Conservation (phyloP, 768 basidiomycete genomes). For the Gloeophyllum trabeum region DNA sequence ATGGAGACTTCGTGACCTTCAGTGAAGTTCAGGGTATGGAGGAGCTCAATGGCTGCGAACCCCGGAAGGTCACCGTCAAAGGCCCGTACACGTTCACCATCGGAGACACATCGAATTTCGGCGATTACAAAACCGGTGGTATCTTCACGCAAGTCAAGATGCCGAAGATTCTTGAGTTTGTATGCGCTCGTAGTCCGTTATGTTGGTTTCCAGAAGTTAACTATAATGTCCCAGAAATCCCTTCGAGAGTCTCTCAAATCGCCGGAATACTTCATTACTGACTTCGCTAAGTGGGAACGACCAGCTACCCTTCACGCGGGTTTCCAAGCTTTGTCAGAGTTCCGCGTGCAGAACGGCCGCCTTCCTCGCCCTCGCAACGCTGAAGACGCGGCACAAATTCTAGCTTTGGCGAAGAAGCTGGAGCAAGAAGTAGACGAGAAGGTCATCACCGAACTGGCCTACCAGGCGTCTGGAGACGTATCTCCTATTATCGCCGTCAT, state of each 20-base stretch:
- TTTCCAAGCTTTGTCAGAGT: slow-evolving; percentile 88
- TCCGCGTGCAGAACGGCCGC: slow-evolving; percentile 47
- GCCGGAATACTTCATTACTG: slow-evolving; percentile 89
- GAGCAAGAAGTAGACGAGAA: slow-evolving; percentile 73
- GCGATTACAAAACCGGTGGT: slow-evolving; percentile 77
- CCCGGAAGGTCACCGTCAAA: slow-evolving; percentile 85
- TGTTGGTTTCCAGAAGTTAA: slow-evolving; percentile 2
- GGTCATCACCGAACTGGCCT: slow-evolving; percentile 73
- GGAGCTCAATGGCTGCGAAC: slow-evolving; percentile 83
- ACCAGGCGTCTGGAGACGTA: slow-evolving; percentile 85
- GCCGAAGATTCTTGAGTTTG: slow-evolving; percentile 93
- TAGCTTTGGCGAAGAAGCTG: slow-evolving; percentile 70
- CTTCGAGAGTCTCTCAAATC: slow-evolving; percentile 70
- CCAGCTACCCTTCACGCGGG: slow-evolving; percentile 85
- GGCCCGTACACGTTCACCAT: slow-evolving; percentile 97
- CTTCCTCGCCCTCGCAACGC: slow-evolving; percentile 77
- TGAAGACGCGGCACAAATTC: slow-evolving; percentile 64
- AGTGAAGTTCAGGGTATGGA: slow-evolving; percentile 92
- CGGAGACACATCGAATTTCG: slow-evolving; percentile 75
- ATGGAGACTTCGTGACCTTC: slow-evolving; percentile 97
- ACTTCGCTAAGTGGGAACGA: slow-evolving; percentile 95
- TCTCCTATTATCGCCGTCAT: slow-evolving; percentile 88
- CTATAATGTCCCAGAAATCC: slow-evolving; percentile 57
- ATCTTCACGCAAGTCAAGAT: slow-evolving; percentile 98
- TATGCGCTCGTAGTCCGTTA: slow-evolving; percentile 30